Percentiles rank a stretch among this genome's conserved stretches.
phyloP scores from a whole-genome alignment of 2,329 filamentous ascomycete genomes.

The Trichoderma sp. region DNA sequence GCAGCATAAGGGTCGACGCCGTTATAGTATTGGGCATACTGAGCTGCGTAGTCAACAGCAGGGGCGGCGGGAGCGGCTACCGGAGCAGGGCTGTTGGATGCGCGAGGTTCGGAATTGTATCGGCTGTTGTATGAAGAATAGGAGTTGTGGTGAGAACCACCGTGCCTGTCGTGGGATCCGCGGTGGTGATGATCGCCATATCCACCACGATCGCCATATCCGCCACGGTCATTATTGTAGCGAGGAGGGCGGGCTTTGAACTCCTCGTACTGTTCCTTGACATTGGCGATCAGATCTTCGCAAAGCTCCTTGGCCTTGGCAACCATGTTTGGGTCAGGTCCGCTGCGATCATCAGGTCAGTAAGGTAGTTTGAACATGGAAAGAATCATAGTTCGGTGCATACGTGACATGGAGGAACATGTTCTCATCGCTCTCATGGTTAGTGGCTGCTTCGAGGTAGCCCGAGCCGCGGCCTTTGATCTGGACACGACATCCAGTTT shows the following conservation, averaged over 20 bases:
- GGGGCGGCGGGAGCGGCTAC: slow-evolving; percentile 37
- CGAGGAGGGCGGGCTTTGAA: slow-evolving; percentile 83
- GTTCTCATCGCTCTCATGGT: slow-evolving; percentile 86
- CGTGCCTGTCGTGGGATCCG: slow-evolving; percentile 40
- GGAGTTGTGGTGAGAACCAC: slow-evolving; percentile 37
- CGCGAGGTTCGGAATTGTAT: slow-evolving; percentile 37
- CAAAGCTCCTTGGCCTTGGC: slow-evolving; percentile 85
- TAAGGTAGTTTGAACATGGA: slow-evolving; percentile 35
- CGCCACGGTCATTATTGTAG: slow-evolving; percentile 49
- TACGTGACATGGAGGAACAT: slow-evolving; percentile 98
- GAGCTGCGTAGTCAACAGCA: slow-evolving; percentile 68
- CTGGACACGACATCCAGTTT: slow-evolving; percentile 93
- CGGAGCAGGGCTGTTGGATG: slow-evolving; percentile 44
- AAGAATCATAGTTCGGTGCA: slow-evolving; percentile 41
- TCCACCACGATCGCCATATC: slow-evolving; percentile 35
- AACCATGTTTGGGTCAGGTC: slow-evolving; percentile 84
- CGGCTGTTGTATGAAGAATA: slow-evolving; percentile 38
- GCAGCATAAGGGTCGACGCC: slow-evolving; percentile 81
- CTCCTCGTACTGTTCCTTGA: slow-evolving; percentile 85
- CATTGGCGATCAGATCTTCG: slow-evolving; percentile 81
- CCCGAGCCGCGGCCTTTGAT: slow-evolving; percentile 97
- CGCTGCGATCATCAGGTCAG: slow-evolving; percentile 54
- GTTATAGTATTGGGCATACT: slow-evolving; percentile 82
- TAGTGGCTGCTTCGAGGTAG: slow-evolving; percentile 87
- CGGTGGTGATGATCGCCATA: slow-evolving; percentile 38